Conservation (phyloP, 2,329 filamentous ascomycete genomes). For the Fusarium azukiicola region DNA sequence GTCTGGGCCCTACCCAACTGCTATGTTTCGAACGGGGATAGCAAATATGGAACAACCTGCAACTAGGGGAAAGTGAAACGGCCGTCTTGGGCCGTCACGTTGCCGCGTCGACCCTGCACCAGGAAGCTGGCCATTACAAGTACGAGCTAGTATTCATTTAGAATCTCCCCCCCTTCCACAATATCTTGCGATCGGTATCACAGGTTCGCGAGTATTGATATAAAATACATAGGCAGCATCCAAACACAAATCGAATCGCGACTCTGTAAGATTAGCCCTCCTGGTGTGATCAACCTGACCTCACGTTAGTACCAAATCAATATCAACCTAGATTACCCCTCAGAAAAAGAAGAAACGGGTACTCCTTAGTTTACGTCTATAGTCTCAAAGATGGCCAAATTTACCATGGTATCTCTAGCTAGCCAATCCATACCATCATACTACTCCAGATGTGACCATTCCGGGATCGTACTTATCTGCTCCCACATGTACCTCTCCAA, state of each 20-base stretch:
- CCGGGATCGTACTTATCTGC: constrained; percentile 93
- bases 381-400: neutral
- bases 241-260: neutral
- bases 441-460: constrained; percentile 86
- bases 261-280: neutral
- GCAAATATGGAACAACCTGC: neutral
- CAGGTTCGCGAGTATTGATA: neutral
- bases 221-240: neutral
- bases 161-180: neutral
- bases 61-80: neutral
- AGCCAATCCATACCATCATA: neutral
- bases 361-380: neutral
- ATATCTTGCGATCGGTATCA: neutral
- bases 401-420: neutral
- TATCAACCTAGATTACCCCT: neutral
- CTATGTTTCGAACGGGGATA: neutral
- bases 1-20: neutral
- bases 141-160: neutral
- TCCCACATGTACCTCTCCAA: constrained; percentile 97
- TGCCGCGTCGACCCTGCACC: neutral
- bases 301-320: neutral
- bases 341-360: neutral
- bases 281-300: neutral
- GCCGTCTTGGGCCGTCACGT: neutral
- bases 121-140: neutral